Evolutionary conservation across 805 yeast species (phyloP), one percentile per base, ranked within the genome.

Genomic region (Monosporozyma unispora): DNA sequence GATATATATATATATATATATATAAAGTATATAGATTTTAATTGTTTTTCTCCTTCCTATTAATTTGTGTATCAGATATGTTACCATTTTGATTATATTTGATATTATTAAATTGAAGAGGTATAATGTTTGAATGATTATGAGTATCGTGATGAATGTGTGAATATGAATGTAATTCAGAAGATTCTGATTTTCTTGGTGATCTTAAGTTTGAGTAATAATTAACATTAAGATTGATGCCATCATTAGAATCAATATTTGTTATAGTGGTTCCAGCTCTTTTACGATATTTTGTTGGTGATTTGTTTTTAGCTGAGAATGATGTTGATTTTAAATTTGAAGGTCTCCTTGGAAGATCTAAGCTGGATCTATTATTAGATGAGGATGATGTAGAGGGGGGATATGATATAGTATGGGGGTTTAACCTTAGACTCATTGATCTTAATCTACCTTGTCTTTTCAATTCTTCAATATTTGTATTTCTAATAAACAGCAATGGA

Each of bases 401-500:
- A 6, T 25, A 22, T 22, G n/a, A n/a, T 11, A 5, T 39, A 22
- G 27, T 11, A 16, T n/a, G 33, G 42, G 53, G 57, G 1, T 72
- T 57, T 35, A 44, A 35, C 38, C 50, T 47, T n/a, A 47, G 18
- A 45, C 53, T 50, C 19, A 44, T 22, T 41, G 53, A 50, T 23
- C 53, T 44, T 12, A 48, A 21, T 35, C 53, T 44, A 4, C 47
- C 42, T 39, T 39, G 42, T 39, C 42, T 39, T 16, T 39, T 38
- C 19, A 27, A 23, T 28, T 25, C 35, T 22, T 22, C 43, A 22
- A 27, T 22, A n/a, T 21, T 28, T 14, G 35, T 33, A n/a, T 44
- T 44, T 14, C 22, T 23, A 29, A 50, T 45, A 38, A 60, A 52
- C 21, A 60, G 42, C n/a, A 60, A 43, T 2, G 59, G 53, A 18